Conservation (phyloP, 768 basidiomycete genomes). For the Mycena pura region DNA sequence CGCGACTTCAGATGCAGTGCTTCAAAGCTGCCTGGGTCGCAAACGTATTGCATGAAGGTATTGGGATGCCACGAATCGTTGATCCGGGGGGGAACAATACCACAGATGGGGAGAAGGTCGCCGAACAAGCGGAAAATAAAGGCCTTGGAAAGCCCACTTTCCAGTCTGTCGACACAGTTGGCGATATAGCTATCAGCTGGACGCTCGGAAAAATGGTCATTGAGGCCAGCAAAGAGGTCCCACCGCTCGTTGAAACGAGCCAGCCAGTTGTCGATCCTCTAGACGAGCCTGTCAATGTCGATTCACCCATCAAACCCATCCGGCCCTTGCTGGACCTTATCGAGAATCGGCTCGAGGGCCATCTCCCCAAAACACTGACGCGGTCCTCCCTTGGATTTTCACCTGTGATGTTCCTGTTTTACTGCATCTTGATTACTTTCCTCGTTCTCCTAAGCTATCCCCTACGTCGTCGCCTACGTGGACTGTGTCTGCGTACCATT, state of each 20-base stretch:
- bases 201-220: slow-evolving; percentile 99
- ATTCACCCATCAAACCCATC: slow-evolving; percentile 67
- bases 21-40: slow-evolving; percentile 99
- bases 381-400: slow-evolving; percentile 77
- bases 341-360: slow-evolving; percentile 70
- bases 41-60: slow-evolving; percentile 94
- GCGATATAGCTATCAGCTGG: slow-evolving; percentile 95
- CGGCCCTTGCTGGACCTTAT: slow-evolving; percentile 68
- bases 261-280: slow-evolving; percentile 77
- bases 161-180: slow-evolving; percentile 91
- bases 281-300: slow-evolving; percentile 60
- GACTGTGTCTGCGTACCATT: slow-evolving; percentile 52
- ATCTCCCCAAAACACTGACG: slow-evolving; percentile 67
- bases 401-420: slow-evolving; percentile 66
- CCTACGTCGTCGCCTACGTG: slow-evolving; percentile 61
- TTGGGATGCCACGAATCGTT: slow-evolving; percentile 90
- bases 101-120: slow-evolving; percentile 72
- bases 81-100: slow-evolving; percentile 84
- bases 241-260: slow-evolving; percentile 47
- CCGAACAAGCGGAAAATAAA: slow-evolving; percentile 78
- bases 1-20: slow-evolving; percentile 94
- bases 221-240: slow-evolving; percentile 91
- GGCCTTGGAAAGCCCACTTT: slow-evolving; percentile 86
- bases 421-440: slow-evolving; percentile 50
- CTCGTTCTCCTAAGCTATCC: slow-evolving; percentile 57